Conservation (phyloP, 176 grass and related monocot species). For the Avena sativa region DNA sequence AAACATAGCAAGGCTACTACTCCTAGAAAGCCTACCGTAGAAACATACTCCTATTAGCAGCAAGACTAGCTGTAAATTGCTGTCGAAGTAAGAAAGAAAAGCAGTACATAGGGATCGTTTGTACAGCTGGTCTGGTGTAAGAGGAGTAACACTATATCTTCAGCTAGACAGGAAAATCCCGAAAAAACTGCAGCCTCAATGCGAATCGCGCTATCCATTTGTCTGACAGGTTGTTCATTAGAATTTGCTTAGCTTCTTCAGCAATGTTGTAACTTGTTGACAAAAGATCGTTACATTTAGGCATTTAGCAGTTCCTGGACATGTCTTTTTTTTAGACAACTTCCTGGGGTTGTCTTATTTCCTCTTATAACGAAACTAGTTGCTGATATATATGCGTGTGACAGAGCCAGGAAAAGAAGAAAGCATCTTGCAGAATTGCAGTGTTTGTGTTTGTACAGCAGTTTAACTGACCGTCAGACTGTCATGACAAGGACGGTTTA, state of each 20-base stretch:
- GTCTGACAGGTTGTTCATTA: not conserved
- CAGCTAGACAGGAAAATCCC: not conserved
- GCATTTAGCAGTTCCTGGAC: too few relatives aligned
- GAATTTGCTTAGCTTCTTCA: not conserved
- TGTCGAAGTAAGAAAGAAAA: not conserved
- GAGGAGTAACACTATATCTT: not conserved
- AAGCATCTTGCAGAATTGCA: slow-evolving; percentile 2
- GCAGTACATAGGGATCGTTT: not conserved
- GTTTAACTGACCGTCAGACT: not conserved
- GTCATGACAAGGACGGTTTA: slow-evolving; percentile 33
- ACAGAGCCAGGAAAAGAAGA: not conserved
- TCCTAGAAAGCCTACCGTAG: not conserved
- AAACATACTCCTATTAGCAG: not conserved
- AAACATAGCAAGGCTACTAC: slow-evolving; percentile 28
- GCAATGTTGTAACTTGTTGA: too few relatives aligned
- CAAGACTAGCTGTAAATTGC: not conserved
- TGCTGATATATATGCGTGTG: too few relatives aligned
- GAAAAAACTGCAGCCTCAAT: not conserved
- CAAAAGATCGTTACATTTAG: not conserved
- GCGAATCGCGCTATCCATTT: not conserved
- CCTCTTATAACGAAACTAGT: not conserved
- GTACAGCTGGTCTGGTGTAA: not conserved
- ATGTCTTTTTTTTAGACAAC: too few relatives aligned
- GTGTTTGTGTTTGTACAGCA: slow-evolving; percentile 11
- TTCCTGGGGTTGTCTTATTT: not conserved